Evolutionary conservation across 2,329 filamentous ascomycete species (phyloP).

Genomic region (Achaetomium macrosporum): DNA sequence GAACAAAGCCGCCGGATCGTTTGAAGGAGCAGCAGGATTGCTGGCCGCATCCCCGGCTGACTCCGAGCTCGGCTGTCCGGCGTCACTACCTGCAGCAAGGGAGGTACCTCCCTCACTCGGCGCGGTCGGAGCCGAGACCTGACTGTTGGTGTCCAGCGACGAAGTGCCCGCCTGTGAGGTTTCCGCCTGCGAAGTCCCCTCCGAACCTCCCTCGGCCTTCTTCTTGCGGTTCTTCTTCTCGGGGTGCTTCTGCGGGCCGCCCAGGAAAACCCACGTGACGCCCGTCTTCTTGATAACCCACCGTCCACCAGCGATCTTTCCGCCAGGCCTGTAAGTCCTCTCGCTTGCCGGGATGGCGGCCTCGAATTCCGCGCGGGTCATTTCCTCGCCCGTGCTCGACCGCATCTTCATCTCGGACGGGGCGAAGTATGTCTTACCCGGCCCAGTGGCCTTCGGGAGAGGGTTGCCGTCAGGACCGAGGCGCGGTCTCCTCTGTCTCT

Average conservation of each 20-base stretch:
- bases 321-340: constrained; percentile 7
- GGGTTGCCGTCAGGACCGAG: background rate
- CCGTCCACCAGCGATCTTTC: background rate
- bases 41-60: no score
- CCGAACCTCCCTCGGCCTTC: background rate
- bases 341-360: background rate
- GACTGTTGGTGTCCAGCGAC: no score
- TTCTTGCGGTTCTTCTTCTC: background rate
- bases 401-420: background rate
- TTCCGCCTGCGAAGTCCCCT: background rate
- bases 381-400: constrained; percentile 7
- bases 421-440: background rate
- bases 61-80: no score
- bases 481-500: no score
- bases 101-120: no score
- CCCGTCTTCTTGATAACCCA: constrained; percentile 9
- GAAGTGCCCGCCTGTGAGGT: no score
- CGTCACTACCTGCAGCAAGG: no score
- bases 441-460: background rate
- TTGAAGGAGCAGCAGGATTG: no score
- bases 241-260: background rate
- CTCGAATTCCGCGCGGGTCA: constrained; percentile 3
- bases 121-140: no score
- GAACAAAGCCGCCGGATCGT: no score
- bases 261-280: constrained; percentile 8